Base-by-base conservation (phyloP, 371 early-diverging fungal species). In the Mortierella sp. region DNA sequence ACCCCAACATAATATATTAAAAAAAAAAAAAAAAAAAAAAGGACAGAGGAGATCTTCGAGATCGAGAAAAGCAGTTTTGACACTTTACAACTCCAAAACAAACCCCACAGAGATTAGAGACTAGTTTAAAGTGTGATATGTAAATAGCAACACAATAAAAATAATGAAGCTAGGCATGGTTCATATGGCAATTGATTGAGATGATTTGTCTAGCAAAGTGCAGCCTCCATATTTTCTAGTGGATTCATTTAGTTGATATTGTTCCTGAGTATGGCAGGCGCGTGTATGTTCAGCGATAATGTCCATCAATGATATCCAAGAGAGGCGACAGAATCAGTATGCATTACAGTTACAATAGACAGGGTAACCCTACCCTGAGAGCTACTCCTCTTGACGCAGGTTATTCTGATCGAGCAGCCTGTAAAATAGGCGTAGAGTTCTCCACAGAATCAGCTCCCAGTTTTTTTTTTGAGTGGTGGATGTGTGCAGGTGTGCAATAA, bases 41-140 rank as follows among this genome's bases (percentile, higher is more conserved):
- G 20, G n/a, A 18, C 37, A 60, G 9, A 14, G 10, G 43, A 43
- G 60, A 20, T 28, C n/a, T 28, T 24, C 30, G 58, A 22, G 16
- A 57, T 14, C 4, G 6, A 24, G 22, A 26, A 57, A 6, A 2
- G 30, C 4, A 57, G 30, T 12, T 57, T 32, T 60, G 60, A 60
- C 60, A 60, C 37, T 60, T 60, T 60, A 60, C 37, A n/a, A 60
- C 20, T 20, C 58, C 49, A 49, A 49, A 49, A 49, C n/a, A 49
- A 49, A 40, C 43, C 43, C 43, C 49, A 49, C 49, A 49, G 3
- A 16, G 49, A 49, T 20, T 20, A 11, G 16, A 2, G 8, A 58
- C 58, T 60, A 2, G 62, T 11, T 45, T 40, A 62, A 45, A 62
- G 62, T 43, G 24, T 39, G 35, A 1, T 14, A 62, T 1, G 10